A percentile compares a stretch with the other conserved stretches of the same genome.
phyloP scores from a whole-genome alignment of 1,284 basidiomycete species.

The Pseudozyma thailandica region DNA sequence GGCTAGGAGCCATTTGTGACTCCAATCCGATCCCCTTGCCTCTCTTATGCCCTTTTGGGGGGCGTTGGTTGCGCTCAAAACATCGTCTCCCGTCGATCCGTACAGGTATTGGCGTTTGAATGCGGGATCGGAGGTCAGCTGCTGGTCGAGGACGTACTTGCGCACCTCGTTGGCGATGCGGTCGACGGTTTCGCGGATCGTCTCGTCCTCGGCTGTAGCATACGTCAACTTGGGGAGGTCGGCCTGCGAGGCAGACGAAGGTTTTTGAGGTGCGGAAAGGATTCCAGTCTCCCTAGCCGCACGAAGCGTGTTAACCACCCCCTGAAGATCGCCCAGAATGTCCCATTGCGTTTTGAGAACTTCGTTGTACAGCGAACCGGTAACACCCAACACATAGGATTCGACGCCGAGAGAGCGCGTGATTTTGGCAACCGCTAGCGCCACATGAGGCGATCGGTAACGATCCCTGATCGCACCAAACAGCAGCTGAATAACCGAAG shows the following conservation, averaged over 20 bases:
- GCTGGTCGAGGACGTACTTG: conserved; percentile 35
- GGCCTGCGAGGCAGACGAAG: neutral
- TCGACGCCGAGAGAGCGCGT: conserved; percentile 52
- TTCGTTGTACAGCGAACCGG: conserved; percentile 57
- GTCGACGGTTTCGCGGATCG: conserved; percentile 48
- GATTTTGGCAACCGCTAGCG: conserved; percentile 41
- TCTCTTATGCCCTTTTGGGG: neutral
- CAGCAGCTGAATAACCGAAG: conserved; percentile 59
- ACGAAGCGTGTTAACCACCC: conserved; percentile 21
- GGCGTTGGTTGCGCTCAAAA: neutral
- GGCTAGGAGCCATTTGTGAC: conserved; percentile 19
- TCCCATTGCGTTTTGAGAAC: conserved; percentile 59
- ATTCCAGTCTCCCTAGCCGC: conserved; percentile 48
- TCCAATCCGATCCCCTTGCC: conserved; percentile 11
- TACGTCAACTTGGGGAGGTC: neutral
- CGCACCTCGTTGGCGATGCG: conserved; percentile 40
- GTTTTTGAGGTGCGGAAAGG: conserved; percentile 17
- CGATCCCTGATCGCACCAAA: conserved; percentile 57
- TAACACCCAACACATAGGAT: conserved; percentile 60
- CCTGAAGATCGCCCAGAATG: conserved; percentile 48
- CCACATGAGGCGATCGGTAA: conserved; percentile 50
- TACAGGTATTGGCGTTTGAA: neutral
- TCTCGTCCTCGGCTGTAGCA: conserved; percentile 29
- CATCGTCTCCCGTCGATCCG: neutral
- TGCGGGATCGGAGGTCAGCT: conserved; percentile 1